phyloP scores from a whole-genome alignment of 306 rosid species.

The Cucumis cinereus region DNA sequence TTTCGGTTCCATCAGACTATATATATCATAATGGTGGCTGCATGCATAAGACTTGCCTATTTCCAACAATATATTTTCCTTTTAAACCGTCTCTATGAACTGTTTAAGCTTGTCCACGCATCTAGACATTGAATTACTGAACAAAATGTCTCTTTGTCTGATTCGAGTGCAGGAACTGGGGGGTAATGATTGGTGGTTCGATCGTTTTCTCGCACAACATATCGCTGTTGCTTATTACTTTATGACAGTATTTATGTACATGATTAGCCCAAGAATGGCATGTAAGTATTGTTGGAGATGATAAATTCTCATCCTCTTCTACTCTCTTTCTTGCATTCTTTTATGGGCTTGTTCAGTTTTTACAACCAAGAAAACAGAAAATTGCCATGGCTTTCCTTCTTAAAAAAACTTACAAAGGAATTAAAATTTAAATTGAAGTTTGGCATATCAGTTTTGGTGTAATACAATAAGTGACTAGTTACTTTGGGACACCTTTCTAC shows the following conservation, averaged over 20 bases:
- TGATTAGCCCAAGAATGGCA: conserved; percentile 94
- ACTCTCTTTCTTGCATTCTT: background rate
- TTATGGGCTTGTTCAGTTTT: background rate
- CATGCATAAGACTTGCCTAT: background rate
- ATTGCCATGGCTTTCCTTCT: background rate
- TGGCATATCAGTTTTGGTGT: background rate
- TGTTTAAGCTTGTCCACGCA: background rate
- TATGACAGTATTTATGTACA: conserved; percentile 71
- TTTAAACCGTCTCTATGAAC: background rate
- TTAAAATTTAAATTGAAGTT: background rate
- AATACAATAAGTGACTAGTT: background rate
- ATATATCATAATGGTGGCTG: background rate
- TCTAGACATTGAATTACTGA: background rate
- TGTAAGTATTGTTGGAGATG: conserved; percentile 36
- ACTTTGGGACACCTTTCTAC: background rate
- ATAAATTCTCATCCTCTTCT: background rate
- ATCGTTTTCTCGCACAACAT: conserved; percentile 95
- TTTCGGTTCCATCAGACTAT: background rate
- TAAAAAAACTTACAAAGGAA: background rate
- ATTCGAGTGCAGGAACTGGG: conserved; percentile 81
- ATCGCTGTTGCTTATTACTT: conserved; percentile 67
- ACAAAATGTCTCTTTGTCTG: background rate
- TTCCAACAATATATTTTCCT: background rate
- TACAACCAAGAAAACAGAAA: background rate
- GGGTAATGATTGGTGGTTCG: conserved; percentile 94